These are phyloP conservation scores for Musa itinerans DNA, from an alignment of 176 grass and related monocot species.

Conservation along the genomic window DNA sequence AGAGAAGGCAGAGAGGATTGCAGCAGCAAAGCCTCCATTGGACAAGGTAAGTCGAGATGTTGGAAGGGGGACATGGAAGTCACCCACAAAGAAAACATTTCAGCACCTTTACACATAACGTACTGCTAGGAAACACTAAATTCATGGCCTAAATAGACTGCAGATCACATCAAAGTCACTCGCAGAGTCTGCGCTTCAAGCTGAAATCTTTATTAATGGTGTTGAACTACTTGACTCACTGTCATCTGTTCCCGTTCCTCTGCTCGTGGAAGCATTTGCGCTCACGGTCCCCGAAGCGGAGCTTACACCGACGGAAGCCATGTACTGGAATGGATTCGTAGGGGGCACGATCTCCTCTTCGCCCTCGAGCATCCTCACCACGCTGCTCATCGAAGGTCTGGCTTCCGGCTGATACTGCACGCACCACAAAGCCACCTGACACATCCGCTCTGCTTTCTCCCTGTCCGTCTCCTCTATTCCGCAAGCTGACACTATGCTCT, in stretches of 20 bases:
- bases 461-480: constrained; percentile 19
- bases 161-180: too few species aligned
- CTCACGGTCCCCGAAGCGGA: not conserved
- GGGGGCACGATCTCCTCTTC: constrained; percentile 45
- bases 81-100: too few species aligned
- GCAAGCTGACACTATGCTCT: constrained; percentile 16
- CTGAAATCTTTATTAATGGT: not conserved
- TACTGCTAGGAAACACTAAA: too few species aligned
- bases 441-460: constrained; percentile 36
- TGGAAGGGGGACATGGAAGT: too few species aligned
- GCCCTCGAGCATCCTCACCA: constrained; percentile 61
- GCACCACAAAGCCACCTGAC: constrained; percentile 65
- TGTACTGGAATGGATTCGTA: constrained; percentile 35
- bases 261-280: not conserved
- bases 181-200: not conserved
- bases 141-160: too few species aligned
- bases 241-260: not conserved
- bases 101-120: too few species aligned
- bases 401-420: constrained; percentile 38
- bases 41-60: too few species aligned
- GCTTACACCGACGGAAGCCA: not conserved
- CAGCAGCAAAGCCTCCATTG: too few species aligned
- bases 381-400: constrained; percentile 39
- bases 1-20: too few species aligned
- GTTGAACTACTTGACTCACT: not conserved